Base-by-base conservation (phyloP, 352 stramenopile genomes). In the Phytophthora pinifolia region DNA sequence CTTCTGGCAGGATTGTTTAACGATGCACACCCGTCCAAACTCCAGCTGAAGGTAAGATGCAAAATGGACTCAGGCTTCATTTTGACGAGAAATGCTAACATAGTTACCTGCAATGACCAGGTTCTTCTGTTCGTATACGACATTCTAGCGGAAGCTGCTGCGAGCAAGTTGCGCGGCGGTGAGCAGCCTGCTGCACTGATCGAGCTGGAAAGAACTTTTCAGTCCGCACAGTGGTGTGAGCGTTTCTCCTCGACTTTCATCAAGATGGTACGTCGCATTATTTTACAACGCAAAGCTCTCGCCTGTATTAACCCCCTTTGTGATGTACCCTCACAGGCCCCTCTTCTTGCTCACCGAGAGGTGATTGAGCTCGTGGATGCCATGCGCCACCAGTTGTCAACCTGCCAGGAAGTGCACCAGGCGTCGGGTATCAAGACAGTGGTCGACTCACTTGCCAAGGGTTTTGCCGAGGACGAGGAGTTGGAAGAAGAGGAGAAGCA, bases 61-160 rank as follows among this genome's bases (percentile, higher is more conserved):
- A 14, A 37, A 14, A 10, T 65, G 37, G 34, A 62, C 42, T 20
- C 34, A 29, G 4, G 12, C 3, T 6, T 41, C 30, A 9, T 31
- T 50, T 36, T 41, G 34, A 45, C n/a, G 43, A 42, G 9, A 35
- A 33, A 29, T 27, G 14, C 12, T 61, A 22, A 52, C 38, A n/a
- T 33, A 50, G 10, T 52, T 53, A 2, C 49, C 2, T 27, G 13
- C 41, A 18, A 27, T 27, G 22, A 5, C 4, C 33, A 86, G 74
- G 71, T 73, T 9, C 73, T 84, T 38, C 59, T 92, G 25, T 81
- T 90, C 22, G 60, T 83, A 2, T 86, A 92, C 49, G 81, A 92
- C 54, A 38, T 92, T 25, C 57, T 92, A 12, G 55, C 68, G 0
- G 80, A 92, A 59, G 59, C 43, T 20, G 41, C 48, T 9, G 51